These are phyloP conservation scores for Hanseniaspora lachancei DNA, from an alignment of 805 yeast species.

Conservation along the genomic window DNA sequence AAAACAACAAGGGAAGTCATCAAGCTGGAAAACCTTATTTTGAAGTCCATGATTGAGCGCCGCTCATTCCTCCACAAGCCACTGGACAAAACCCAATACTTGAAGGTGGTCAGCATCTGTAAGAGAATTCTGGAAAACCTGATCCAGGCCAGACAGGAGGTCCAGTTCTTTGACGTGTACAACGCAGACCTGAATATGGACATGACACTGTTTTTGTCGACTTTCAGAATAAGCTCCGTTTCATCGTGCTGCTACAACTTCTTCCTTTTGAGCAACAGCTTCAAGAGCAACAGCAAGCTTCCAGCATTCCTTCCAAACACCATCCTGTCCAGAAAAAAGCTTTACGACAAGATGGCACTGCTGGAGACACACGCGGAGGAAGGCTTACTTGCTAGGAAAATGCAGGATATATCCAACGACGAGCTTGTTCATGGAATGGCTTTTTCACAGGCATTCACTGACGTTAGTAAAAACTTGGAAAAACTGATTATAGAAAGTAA, in stretches of 20 bases:
- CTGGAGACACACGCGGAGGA: conserved; percentile 20
- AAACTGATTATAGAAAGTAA: conserved; percentile 29
- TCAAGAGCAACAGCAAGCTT: conserved; percentile 26
- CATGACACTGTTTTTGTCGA: conserved; percentile 29
- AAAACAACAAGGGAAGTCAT: conserved; percentile 34
- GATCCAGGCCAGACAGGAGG: conserved; percentile 39
- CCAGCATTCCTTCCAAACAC: conserved; percentile 37
- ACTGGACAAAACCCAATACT: conserved; percentile 28
- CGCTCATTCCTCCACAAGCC: conserved; percentile 22
- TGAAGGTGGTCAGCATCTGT: conserved; percentile 28
- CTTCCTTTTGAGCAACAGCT: conserved; percentile 34
- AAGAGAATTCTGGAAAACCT: conserved; percentile 31
- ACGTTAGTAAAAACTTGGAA: conserved; percentile 33
- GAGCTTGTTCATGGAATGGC: conserved; percentile 34
- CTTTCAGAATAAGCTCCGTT: conserved; percentile 37
- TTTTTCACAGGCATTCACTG: conserved; percentile 36
- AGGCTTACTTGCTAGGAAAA: conserved; percentile 12
- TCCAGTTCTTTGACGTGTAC: conserved; percentile 35
- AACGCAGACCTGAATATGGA: conserved; percentile 31
- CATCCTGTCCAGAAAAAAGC: conserved; percentile 31
- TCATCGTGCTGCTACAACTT: conserved; percentile 34
- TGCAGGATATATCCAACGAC: conserved; percentile 11
- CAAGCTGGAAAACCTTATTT: conserved; percentile 30
- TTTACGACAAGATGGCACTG: conserved; percentile 30
- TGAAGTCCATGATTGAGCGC: conserved; percentile 29